Base-by-base conservation (phyloP, 371 early-diverging fungal species). In the Mortierella sp. region DNA sequence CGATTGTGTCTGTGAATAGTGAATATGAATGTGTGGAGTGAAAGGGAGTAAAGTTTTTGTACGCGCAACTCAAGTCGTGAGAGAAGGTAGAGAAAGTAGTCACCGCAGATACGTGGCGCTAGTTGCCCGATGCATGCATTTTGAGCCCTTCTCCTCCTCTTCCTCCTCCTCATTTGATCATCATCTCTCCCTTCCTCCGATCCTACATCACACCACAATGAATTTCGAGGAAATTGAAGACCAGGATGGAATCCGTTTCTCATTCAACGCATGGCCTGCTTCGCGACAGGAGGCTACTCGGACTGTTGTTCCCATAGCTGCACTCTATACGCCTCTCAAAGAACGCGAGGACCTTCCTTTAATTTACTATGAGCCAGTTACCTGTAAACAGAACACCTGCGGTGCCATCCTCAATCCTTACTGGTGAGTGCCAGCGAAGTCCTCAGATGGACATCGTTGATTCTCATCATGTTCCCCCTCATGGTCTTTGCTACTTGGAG, bases 221-320 rank as follows among this genome's bases (percentile, higher is more conserved):
- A 93, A 94, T 73, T 95, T 95, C 84, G 95, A 95, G 85, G 94
- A 93, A 70, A 93, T 95, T 72, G 96, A 95, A 88, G 94, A 95
- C 85, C 91, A 92, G 86, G 97, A 97, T 78, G 98, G 98, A 70
- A 92, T 97, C 81, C 94, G 99, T 43, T 93, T 99, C 78, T 96
- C 99, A 28, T 99, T 99, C 99, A 99, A 99, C 88, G 96, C 96
- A 32, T 98, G 98, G 93, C 98, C 99, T 66, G 93, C 95, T 71
- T 95, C 95, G 43, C 94, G 97, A 62, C 85, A 95, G 47, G 99
- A 99, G 84, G 97, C 96, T 20, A 96, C 96, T 28, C 92, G 97
- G 74, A 93, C 96, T 64, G 97, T 99, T 28, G 97, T 99, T 0
- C 99, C 99, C 45, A 94, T 99, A 67, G 96, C 96, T 6, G 94